Base-by-base conservation (phyloP, 1,139 yeast genomes). In the Hyphopichia wangnamkhiaoensis region DNA sequence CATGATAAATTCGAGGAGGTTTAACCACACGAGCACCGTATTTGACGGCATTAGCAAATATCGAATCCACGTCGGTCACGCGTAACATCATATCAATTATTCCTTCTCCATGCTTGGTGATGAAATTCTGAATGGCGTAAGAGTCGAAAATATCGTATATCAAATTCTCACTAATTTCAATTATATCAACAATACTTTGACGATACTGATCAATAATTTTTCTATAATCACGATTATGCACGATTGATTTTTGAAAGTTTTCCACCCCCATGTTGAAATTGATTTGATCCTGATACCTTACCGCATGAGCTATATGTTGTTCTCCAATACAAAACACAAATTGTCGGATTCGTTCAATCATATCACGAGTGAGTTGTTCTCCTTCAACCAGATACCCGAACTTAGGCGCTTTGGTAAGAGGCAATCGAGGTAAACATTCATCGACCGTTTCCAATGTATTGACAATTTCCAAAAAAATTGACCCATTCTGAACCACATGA, bases 71-170 rank as follows among this genome's bases (percentile, higher is more conserved):
- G 50, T 81, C 64, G 5, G 62, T 66, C 0, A 85, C 93, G 14
- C 55, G 55, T 48, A 86, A 81, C 0, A 88, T 75, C 8, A 87
- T 77, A 54, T 87, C 94, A 58, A 80, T 77, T 4, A 86, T 86
- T 3, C 88, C 86, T 52, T 85, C 93, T 1, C 94, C 91, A 56
- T 87, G 95, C 5, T 52, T 54, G n/a, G 57, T 56, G 13, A 84
- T 61, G 53, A 78, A 85, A 6, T 61, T 51, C 26, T 65, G 63
- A 27, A 66, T 53, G 26, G 54, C 39, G 14, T 47, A 47, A 14
- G 20, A 15, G 19, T 35, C 38, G n/a, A 35, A 35, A 8, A 24
- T 25, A 25, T 35, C 38, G 24, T 29, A 18, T 7, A 30, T 24
- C 10, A 31, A 16, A 13, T 10, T 25, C 18, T 17, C 31, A 7